These are phyloP conservation scores for Monilinia polystroma DNA, from an alignment of 2,329 filamentous ascomycete genomes.

Conservation along the genomic window DNA sequence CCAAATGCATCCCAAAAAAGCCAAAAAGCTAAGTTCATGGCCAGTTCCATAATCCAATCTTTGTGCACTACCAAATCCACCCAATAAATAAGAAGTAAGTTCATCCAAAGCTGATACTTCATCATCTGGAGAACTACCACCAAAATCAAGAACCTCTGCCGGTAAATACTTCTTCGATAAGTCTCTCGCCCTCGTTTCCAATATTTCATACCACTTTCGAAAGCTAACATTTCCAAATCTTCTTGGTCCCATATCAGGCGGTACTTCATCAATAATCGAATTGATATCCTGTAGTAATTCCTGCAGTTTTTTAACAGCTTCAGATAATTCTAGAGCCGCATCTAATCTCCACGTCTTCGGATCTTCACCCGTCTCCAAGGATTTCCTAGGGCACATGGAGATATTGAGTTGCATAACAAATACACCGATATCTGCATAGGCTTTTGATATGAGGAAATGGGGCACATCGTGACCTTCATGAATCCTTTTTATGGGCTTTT, in stretches of 20 bases:
- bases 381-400: slow-evolving; percentile 72
- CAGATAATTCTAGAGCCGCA: slow-evolving; percentile 44
- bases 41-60: slow-evolving; percentile 94
- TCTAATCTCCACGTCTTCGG: slow-evolving; percentile 53
- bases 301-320: slow-evolving; percentile 61
- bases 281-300: slow-evolving; percentile 64
- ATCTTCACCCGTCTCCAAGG: slow-evolving; percentile 41
- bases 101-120: slow-evolving; percentile 59
- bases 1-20: slow-evolving; percentile 88
- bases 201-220: slow-evolving; percentile 73
- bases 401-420: slow-evolving; percentile 91
- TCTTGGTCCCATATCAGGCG: slow-evolving; percentile 80
- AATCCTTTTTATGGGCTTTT: slow-evolving; percentile 74
- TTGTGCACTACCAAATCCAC: slow-evolving; percentile 83
- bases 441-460: slow-evolving; percentile 75
- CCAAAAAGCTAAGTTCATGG: slow-evolving; percentile 91
- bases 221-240: slow-evolving; percentile 93
- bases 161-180: slow-evolving; percentile 60
- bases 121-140: slow-evolving; percentile 25
- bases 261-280: slow-evolving; percentile 70
- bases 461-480: slow-evolving; percentile 79
- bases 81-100: slow-evolving; percentile 75
- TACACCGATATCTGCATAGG: slow-evolving; percentile 81
- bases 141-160: slow-evolving; percentile 42
- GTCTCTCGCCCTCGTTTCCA: slow-evolving; percentile 57